Evolutionary conservation across 768 basidiomycete genomes (phyloP), one percentile per base, ranked within the genome.

Genomic region (Phaeotremella skinneri): DNA sequence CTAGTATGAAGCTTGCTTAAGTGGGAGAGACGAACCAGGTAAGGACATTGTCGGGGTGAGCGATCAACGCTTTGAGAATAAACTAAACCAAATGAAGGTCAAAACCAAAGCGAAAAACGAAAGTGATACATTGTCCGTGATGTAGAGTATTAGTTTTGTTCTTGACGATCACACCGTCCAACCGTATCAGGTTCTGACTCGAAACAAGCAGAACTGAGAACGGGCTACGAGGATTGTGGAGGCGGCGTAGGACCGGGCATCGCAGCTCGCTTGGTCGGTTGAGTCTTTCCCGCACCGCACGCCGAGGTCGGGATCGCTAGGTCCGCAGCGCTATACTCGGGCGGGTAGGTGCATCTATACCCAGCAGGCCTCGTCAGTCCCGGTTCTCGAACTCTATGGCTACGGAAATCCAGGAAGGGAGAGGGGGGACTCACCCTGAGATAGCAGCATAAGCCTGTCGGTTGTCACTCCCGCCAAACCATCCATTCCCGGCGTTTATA

Each of bases 401-500:
- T 32, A 17, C 31, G 23, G 27, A 45, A 34, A 26, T 52, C 52
- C 0, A 52, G 51, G 17, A 52, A 20, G 21, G 31, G 50, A 49
- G 31, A 31, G 25, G 53, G 34, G 34, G 43, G 39, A 45, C 56
- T 55, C 58, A 71, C 54, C 64, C 67, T 13, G 70, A 32, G 34
- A 74, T 54, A 48, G 70, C 42, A 11, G 60, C 61, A 45, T 64
- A 69, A 20, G 61, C 68, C 34, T 52, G 57, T 32, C 64, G 52
- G 29, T 25, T 62, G 34, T 72, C 60, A 29, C 61, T 54, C 39
- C 23, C 48, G 4, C 59, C 55, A 25, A 63, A 80, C 87, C 87
- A 88, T 1, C 86, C 87, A 61, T 80, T 76, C 14, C 81, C 82
- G 0, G 78, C 72, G 54, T 75, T 78, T 32, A 82, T 81, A 3